Evolutionary conservation across 1,139 yeast genomes (phyloP), one percentile per base, ranked within the genome.

Genomic region (Yamadazyma triangularis): DNA sequence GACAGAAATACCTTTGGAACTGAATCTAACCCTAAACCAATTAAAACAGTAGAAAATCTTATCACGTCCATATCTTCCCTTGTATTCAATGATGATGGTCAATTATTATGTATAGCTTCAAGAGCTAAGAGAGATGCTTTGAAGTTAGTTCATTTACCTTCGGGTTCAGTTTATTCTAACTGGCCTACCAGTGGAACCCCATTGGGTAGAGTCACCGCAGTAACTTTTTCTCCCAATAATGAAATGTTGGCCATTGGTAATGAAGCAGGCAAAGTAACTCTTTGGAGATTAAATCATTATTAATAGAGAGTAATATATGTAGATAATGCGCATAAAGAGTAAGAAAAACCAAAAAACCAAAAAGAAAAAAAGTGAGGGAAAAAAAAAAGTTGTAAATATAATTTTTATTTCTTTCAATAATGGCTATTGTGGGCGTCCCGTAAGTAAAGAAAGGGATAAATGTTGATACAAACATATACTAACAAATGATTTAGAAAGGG

Each of bases 111-210:
- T 44, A 73, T 89, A 46, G 94, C 96, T 0, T 83, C 95, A 6
- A 70, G 94, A 47, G 91, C 84, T 4, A 79, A 82, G 60, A 77
- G 83, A 50, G 97, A 93, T 56, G 87, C 96, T 1, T 64, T 93
- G 41, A 74, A 89, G 48, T 56, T 93, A 42, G 91, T 88, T 10
- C 98, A 93, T 51, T 60, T 91, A 37, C 96, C 97, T 9, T 72
- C 88, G 8, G 88, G 91, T 39, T 75, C 86, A 9, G 95, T 86
- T 3, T 93, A 79, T 58, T 71, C 79, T 34, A 93, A 93, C 64
- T 93, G 98, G 98, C 99, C 99, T 13, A 91, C 97, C 2, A 79
- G 91, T 35, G 91, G 88, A 7, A 89, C 99, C 0, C 98, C 98
- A 4, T 71, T 93, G 43, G 99, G 98, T 15, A 79, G 81, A 44